Evolutionary conservation across 2,329 filamentous ascomycete species (phyloP).

Genomic region (Ophiobolus disseminans): DNA sequence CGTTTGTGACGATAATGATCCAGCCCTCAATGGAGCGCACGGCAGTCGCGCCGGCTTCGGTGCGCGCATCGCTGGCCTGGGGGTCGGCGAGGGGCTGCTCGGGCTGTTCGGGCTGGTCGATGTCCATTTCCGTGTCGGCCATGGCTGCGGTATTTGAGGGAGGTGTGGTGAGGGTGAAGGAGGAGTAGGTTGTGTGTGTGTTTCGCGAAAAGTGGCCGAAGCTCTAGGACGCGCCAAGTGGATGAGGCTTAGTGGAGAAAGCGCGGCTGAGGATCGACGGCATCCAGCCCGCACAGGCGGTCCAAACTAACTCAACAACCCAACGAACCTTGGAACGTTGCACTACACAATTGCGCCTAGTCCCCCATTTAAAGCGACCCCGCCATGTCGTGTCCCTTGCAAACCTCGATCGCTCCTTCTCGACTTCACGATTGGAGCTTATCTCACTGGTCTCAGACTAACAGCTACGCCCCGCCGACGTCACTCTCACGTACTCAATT

Average conservation of each 20-base stretch:
- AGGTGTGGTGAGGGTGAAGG: conserved; percentile 8
- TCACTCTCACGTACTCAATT: conserved; percentile 13
- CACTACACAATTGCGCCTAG: background rate
- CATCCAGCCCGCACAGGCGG: no score
- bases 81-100: conserved; percentile 51
- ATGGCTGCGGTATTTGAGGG: conserved; percentile 35
- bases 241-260: no score
- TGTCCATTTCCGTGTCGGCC: conserved; percentile 57
- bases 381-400: no score
- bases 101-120: conserved; percentile 48
- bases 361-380: no score
- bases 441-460: no score
- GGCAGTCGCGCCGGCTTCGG: conserved; percentile 75
- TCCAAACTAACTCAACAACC: no score
- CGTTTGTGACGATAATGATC: conserved; percentile 86
- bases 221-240: background rate
- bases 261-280: background rate
- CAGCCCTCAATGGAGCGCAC: conserved; percentile 89
- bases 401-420: no score
- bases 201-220: conserved; percentile 17
- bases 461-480: conserved; percentile 15
- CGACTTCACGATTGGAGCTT: no score
- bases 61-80: conserved; percentile 72
- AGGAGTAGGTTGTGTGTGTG: conserved; percentile 1
- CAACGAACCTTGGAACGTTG: no score